Evolutionary conservation across 805 yeast genomes (phyloP).

Genomic region (Metschnikowia henanensis): DNA sequence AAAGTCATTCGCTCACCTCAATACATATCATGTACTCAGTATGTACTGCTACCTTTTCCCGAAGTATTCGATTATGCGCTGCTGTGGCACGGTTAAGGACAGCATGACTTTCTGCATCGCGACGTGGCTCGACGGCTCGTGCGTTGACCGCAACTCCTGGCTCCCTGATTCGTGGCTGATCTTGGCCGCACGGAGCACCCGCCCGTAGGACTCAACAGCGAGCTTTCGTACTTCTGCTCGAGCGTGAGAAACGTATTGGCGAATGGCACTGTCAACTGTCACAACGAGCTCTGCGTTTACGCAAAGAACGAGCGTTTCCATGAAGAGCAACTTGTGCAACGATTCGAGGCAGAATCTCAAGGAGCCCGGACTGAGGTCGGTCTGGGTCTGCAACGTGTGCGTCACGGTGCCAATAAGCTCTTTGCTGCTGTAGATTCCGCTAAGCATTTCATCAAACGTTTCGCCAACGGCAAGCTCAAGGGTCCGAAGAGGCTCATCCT

Average conservation of each 20-base stretch:
- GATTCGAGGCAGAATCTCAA: constrained; percentile 26
- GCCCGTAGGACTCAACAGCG: constrained; percentile 41
- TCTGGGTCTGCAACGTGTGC: constrained; percentile 14
- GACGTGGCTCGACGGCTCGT: constrained; percentile 4
- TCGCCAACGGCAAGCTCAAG: constrained; percentile 28
- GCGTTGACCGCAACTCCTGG: background rate
- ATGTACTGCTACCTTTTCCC: constrained; percentile 12
- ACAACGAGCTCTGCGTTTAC: constrained; percentile 20
- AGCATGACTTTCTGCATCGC: constrained; percentile 31
- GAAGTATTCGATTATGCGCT: constrained; percentile 48
- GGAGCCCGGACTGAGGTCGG: constrained; percentile 1
- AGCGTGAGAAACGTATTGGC: constrained; percentile 26
- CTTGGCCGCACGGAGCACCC: constrained; percentile 24
- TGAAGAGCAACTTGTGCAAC: constrained; percentile 25
- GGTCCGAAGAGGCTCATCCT: constrained; percentile 18
- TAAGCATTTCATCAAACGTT: constrained; percentile 30
- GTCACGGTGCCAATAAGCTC: constrained; percentile 21
- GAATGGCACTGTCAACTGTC: constrained; percentile 31
- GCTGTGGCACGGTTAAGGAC: constrained; percentile 42
- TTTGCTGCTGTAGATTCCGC: constrained; percentile 26
- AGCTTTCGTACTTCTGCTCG: constrained; percentile 39
- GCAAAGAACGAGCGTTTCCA: constrained; percentile 19
- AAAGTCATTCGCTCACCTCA: background rate
- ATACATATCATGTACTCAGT: background rate
- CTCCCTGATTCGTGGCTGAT: constrained; percentile 18